These are phyloP conservation scores for Byssochlamys sp. DNA, from an alignment of 2,329 filamentous ascomycete species.

Conservation along the genomic window DNA sequence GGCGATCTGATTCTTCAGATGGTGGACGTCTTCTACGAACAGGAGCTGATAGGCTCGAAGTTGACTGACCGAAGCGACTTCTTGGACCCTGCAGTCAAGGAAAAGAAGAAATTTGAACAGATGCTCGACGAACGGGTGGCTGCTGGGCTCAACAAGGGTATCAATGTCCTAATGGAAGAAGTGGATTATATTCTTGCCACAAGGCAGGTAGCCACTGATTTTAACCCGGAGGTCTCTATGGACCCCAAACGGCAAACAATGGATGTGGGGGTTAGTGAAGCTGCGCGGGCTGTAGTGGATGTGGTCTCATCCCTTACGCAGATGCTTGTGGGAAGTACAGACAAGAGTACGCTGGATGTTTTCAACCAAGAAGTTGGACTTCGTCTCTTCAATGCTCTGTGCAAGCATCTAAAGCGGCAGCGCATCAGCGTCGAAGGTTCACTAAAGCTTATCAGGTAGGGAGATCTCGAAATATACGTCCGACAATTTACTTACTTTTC, in stretches of 20 bases:
- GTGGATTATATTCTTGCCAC: conserved; percentile 91
- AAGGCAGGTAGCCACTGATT: conserved; percentile 76
- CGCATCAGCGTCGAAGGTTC: conserved; percentile 82
- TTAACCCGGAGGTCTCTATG: conserved; percentile 57
- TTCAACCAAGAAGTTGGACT: conserved; percentile 97
- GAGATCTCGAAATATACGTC: neutral
- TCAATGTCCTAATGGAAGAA: conserved; percentile 96
- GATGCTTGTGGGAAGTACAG: conserved; percentile 88
- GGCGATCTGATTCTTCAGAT: conserved; percentile 97
- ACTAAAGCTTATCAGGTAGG: conserved; percentile 70
- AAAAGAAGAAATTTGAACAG: conserved; percentile 97
- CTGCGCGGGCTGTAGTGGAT: conserved; percentile 70
- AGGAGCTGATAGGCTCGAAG: conserved; percentile 73
- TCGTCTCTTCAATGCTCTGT: conserved; percentile 79
- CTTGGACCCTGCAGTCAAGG: conserved; percentile 77
- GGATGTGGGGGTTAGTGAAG: conserved; percentile 59
- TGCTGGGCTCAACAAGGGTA: conserved; percentile 90
- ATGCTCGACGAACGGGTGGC: conserved; percentile 96
- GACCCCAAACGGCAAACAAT: conserved; percentile 24
- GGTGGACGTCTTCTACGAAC: conserved; percentile 97
- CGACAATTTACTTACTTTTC: neutral
- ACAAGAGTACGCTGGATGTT: conserved; percentile 95
- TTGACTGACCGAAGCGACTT: conserved; percentile 91
- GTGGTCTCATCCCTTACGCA: conserved; percentile 79
- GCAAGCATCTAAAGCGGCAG: conserved; percentile 96